Conservation (phyloP, 2,329 filamentous ascomycete species). For the Colletotrichum paranaense region DNA sequence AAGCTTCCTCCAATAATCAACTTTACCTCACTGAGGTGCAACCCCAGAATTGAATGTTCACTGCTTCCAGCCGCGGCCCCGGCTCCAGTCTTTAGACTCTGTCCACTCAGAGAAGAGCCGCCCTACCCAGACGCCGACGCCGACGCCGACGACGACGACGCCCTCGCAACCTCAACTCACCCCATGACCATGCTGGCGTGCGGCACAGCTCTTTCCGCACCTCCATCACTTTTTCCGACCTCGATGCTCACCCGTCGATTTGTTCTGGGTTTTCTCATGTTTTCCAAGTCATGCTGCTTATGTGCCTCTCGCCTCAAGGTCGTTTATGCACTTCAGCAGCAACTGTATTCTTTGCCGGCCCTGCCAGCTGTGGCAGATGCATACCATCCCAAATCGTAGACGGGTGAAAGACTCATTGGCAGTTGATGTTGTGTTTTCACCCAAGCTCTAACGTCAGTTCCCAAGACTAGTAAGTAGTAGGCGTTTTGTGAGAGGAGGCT, state of each 20-base stretch:
- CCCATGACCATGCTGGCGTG: conserved; percentile 9
- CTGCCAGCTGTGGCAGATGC: not conserved
- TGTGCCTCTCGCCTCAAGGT: not conserved
- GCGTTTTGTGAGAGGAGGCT: too few species aligned
- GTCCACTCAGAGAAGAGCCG: not conserved
- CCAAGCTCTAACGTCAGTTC: too few species aligned
- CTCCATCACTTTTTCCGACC: not conserved
- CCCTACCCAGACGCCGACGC: not conserved
- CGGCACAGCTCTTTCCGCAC: conserved; percentile 7
- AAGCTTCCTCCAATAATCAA: too few species aligned
- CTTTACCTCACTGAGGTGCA: too few species aligned
- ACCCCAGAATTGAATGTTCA: not conserved
- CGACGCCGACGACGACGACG: not conserved
- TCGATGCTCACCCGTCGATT: not conserved
- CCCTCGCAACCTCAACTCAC: conserved; percentile 8
- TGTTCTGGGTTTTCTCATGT: not conserved
- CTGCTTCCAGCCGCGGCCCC: not conserved
- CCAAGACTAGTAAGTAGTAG: not conserved
- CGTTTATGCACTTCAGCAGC: not conserved
- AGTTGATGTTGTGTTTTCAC: not conserved
- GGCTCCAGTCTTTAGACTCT: conserved; percentile 17
- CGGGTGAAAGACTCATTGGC: not conserved
- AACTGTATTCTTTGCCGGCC: not conserved
- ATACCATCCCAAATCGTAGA: not conserved
- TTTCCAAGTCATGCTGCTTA: not conserved